A percentile compares a stretch with the other conserved stretches of the same genome.
Conservation (phyloP, 345 rosid genomes). For the Eucalyptus polyanthemos region DNA sequence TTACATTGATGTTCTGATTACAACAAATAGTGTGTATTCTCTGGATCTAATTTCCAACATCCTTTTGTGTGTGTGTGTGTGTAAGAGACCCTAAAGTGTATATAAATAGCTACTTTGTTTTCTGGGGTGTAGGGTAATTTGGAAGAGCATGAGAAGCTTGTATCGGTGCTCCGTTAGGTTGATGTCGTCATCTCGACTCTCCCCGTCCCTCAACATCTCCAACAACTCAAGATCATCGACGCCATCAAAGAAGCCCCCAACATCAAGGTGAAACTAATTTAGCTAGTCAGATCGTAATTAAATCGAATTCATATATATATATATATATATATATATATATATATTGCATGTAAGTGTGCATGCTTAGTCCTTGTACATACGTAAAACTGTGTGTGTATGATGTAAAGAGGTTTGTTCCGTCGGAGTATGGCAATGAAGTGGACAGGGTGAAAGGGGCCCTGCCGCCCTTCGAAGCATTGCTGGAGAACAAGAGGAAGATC, state of each 20-base stretch:
- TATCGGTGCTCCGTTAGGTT: slow-evolving; percentile 4
- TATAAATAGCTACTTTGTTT: background rate
- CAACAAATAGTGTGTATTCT: too few relatives aligned
- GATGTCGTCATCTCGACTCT: slow-evolving; percentile 31
- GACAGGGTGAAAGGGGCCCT: slow-evolving; percentile 8
- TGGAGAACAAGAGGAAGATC: slow-evolving; percentile 11
- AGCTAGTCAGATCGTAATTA: background rate
- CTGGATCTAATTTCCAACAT: too few relatives aligned
- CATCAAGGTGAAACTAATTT: slow-evolving; percentile 2
- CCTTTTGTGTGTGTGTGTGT: background rate
- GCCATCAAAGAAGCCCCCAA: slow-evolving; percentile 22
- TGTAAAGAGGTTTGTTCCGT: slow-evolving; percentile 25
- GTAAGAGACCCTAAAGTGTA: background rate
- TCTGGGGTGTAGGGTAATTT: slow-evolving; percentile 6
- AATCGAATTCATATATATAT: background rate
- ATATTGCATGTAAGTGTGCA: background rate
- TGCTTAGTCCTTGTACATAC: background rate
- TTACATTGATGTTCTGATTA: too few relatives aligned
- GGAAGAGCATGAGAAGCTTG: slow-evolving; percentile 21
- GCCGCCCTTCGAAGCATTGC: slow-evolving; percentile 8
- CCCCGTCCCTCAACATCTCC: slow-evolving; percentile 15
- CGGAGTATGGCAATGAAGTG: slow-evolving; percentile 27
- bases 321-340: background rate
- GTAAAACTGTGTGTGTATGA: background rate
- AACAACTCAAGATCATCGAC: slow-evolving; percentile 16